Percentiles rank a stretch among this genome's conserved stretches.
phyloP scores from a whole-genome alignment of 768 basidiomycete genomes.

The Pholiota microspora region DNA sequence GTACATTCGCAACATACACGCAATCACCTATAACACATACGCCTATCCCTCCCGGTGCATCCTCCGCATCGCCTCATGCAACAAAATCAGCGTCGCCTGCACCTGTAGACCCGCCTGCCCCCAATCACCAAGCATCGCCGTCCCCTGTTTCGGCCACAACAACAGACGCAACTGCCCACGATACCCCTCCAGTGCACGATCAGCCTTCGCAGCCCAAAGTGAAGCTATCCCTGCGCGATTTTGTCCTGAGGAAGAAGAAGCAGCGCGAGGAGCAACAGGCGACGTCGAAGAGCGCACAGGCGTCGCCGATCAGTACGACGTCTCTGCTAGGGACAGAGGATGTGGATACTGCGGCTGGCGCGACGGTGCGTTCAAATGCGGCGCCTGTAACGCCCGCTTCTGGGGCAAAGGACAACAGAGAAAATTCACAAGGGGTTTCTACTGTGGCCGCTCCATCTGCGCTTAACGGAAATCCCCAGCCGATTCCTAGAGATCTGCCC shows the following conservation, averaged over 20 bases:
- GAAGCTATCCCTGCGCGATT: constrained; percentile 58
- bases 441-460: too few relatives aligned
- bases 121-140: neutral
- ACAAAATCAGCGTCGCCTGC: neutral
- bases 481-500: too few relatives aligned
- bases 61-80: neutral
- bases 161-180: neutral
- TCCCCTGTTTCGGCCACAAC: too few relatives aligned
- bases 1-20: too few relatives aligned
- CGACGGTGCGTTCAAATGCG: neutral
- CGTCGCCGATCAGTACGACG: constrained; percentile 12
- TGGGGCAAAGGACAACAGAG: too few relatives aligned
- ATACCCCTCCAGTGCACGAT: neutral
- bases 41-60: neutral
- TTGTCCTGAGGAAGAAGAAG: constrained; percentile 53
- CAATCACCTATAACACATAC: too few relatives aligned
- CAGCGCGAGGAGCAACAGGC: constrained; percentile 42
- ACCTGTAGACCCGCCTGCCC: neutral
- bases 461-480: too few relatives aligned
- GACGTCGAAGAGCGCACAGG: constrained; percentile 14
- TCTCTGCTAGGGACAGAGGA: constrained; percentile 2
- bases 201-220: constrained; percentile 33
- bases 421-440: too few relatives aligned
- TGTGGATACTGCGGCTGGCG: neutral
- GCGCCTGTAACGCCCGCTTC: neutral